A percentile compares a stretch with the other conserved stretches of the same genome.
These are phyloP conservation scores for Xylaria venustula DNA, from an alignment of 495 filamentous ascomycete species.

Conservation along the genomic window DNA sequence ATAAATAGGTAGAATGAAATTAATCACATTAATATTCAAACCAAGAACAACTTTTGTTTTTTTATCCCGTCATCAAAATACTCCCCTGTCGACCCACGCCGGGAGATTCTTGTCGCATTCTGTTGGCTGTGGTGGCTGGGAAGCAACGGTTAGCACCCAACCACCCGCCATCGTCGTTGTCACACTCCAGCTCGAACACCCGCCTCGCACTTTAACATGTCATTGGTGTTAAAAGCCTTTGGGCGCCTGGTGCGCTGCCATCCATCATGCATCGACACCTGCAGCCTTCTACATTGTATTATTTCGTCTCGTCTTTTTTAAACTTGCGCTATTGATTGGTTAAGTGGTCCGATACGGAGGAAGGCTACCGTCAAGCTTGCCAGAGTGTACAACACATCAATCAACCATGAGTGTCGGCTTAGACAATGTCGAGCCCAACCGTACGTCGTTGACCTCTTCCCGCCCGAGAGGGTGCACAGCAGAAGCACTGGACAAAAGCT, in stretches of 20 bases:
- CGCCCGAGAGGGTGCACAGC: neutral
- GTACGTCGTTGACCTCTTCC: conserved; percentile 24
- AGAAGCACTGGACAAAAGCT: neutral
- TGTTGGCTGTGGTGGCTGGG: conserved; percentile 14
- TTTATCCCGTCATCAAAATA: neutral
- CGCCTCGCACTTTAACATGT: conserved; percentile 17
- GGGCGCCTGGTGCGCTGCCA: conserved; percentile 6
- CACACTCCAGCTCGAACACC: conserved; percentile 7
- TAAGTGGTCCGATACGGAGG: conserved; percentile 2
- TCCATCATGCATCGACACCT: conserved; percentile 9
- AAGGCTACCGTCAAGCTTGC: neutral
- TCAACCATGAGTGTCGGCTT: conserved; percentile 21
- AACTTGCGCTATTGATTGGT: conserved; percentile 4
- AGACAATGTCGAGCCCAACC: conserved; percentile 28
- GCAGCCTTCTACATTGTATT: neutral
- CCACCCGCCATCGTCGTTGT: conserved; percentile 16
- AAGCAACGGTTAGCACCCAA: conserved; percentile 2
- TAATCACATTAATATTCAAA: too few relatives aligned
- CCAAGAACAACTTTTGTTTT: too few relatives aligned
- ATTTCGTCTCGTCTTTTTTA: neutral
- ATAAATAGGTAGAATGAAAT: neutral
- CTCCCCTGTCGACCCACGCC: neutral
- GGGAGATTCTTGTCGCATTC: neutral
- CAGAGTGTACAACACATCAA: conserved; percentile 1
- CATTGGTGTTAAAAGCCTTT: conserved; percentile 14